Percentiles rank a stretch among this genome's conserved stretches.
Evolutionary conservation across 2,329 filamentous ascomycete genomes (phyloP).

Genomic region (Alternaria novae-zelandiae): DNA sequence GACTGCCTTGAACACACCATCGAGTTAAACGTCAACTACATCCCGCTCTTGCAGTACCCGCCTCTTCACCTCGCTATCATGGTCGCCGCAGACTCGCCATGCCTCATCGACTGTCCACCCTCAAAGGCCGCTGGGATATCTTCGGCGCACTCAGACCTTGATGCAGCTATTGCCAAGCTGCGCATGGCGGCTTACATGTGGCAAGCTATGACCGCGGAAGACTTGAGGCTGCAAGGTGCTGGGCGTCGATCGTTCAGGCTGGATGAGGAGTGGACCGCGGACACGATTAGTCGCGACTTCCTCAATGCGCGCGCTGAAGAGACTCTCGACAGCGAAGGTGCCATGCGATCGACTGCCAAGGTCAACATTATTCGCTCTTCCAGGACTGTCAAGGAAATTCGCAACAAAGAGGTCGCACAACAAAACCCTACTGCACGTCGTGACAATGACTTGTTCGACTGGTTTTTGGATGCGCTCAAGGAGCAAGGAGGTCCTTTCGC

Average conservation of each 20-base stretch:
- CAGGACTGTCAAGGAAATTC: constrained; percentile 31
- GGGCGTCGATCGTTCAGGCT: constrained; percentile 38
- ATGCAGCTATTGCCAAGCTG: constrained; percentile 41
- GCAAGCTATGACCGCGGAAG: constrained; percentile 45
- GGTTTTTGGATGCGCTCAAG: constrained; percentile 33
- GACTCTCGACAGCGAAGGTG: constrained; percentile 16
- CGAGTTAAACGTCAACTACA: constrained; percentile 30
- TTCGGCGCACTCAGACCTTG: constrained; percentile 34
- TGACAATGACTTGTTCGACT: constrained; percentile 22
- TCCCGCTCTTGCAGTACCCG: constrained; percentile 39
- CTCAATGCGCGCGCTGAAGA: constrained; percentile 17
- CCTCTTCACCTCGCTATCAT: constrained; percentile 44
- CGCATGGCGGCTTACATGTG: constrained; percentile 47
- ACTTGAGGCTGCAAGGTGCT: constrained; percentile 32
- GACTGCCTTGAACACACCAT: constrained; percentile 17
- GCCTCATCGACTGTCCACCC: constrained; percentile 40
- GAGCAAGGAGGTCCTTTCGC: constrained; percentile 33
- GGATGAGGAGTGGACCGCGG: constrained; percentile 39
- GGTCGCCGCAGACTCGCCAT: constrained; percentile 42
- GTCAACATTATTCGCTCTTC: constrained; percentile 35
- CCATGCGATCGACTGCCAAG: constrained; percentile 36
- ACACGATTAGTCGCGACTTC: constrained; percentile 34
- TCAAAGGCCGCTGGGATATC: constrained; percentile 30
- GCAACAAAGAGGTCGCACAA: constrained; percentile 24
- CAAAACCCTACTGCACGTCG: constrained; percentile 23